Evolutionary conservation across 2,329 filamentous ascomycete genomes (phyloP).

Genomic region (Sclerotinia minor): DNA sequence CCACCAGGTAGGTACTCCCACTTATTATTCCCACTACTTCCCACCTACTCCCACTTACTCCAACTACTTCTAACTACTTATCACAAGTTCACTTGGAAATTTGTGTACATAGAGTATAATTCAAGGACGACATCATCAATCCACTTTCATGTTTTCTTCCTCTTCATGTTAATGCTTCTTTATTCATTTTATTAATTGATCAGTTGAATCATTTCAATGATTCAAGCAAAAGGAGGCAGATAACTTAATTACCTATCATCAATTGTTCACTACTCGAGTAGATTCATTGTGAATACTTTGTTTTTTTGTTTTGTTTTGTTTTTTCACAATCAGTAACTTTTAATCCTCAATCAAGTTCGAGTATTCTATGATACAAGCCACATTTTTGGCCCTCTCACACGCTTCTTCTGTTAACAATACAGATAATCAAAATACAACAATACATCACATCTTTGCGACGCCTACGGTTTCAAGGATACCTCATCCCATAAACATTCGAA

Average conservation of each 20-base stretch:
- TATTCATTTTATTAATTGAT: neutral
- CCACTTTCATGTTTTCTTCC: neutral
- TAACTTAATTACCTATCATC: neutral
- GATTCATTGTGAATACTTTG: neutral
- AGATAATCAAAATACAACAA: neutral
- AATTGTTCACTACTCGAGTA: constrained; percentile 1
- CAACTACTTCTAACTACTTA: no score
- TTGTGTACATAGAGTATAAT: neutral
- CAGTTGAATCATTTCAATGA: neutral
- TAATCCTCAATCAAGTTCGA: neutral
- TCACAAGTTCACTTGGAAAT: no score
- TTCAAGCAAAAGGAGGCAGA: neutral
- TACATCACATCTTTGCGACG: neutral
- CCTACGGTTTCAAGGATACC: no score
- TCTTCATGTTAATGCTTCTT: constrained; percentile 4
- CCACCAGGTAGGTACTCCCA: no score
- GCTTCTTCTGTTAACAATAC: no score
- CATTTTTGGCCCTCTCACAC: neutral
- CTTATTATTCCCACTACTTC: no score
- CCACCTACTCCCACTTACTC: neutral
- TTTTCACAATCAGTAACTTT: neutral
- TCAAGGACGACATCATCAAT: neutral
- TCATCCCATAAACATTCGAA: neutral
- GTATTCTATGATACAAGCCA: neutral
- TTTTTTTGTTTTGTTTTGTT: neutral